These are phyloP conservation scores for Suillus paluster DNA, from an alignment of 768 basidiomycete genomes.

Conservation along the genomic window DNA sequence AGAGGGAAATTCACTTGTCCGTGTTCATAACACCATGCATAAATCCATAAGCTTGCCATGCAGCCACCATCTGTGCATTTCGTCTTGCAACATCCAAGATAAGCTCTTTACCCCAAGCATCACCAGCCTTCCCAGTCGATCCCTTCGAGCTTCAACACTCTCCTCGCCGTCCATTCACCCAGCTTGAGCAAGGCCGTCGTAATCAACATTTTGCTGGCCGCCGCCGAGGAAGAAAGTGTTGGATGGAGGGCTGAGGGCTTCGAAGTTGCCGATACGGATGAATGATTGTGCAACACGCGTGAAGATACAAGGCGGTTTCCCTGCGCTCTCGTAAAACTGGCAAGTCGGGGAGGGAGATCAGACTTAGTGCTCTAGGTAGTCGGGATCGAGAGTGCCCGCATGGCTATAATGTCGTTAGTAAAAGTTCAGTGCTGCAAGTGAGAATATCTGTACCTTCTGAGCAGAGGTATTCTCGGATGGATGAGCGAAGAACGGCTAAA, in stretches of 20 bases:
- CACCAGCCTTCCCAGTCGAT: slow-evolving; percentile 47
- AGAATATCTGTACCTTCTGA: slow-evolving; percentile 67
- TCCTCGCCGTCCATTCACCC: slow-evolving; percentile 71
- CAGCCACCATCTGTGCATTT: slow-evolving; percentile 92
- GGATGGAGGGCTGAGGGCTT: slow-evolving; percentile 77
- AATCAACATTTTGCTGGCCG: slow-evolving; percentile 75
- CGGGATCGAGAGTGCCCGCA: slow-evolving; percentile 84
- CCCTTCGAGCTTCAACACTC: slow-evolving; percentile 55
- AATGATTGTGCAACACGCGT: slow-evolving; percentile 89
- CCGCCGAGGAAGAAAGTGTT: slow-evolving; percentile 71
- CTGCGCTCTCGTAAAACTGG: slow-evolving; percentile 74
- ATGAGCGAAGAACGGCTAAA: slow-evolving; percentile 92
- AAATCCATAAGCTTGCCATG: slow-evolving; percentile 94
- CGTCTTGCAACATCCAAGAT: slow-evolving; percentile 79
- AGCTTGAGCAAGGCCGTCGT: slow-evolving; percentile 75
- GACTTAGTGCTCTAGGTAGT: slow-evolving; percentile 86
- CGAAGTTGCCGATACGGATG: slow-evolving; percentile 89
- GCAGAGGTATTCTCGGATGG: slow-evolving; percentile 91
- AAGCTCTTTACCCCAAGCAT: slow-evolving; percentile 72
- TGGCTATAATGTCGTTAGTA: slow-evolving; percentile 54
- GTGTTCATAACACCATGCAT: slow-evolving; percentile 99
- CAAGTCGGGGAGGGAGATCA: slow-evolving; percentile 75
- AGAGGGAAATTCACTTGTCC: slow-evolving; percentile 73
- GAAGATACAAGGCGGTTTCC: slow-evolving; percentile 74
- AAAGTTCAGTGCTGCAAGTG: not conserved